These are phyloP conservation scores for Tillandsia fasciculata DNA, from an alignment of 176 grass and related monocot genomes.

Conservation along the genomic window DNA sequence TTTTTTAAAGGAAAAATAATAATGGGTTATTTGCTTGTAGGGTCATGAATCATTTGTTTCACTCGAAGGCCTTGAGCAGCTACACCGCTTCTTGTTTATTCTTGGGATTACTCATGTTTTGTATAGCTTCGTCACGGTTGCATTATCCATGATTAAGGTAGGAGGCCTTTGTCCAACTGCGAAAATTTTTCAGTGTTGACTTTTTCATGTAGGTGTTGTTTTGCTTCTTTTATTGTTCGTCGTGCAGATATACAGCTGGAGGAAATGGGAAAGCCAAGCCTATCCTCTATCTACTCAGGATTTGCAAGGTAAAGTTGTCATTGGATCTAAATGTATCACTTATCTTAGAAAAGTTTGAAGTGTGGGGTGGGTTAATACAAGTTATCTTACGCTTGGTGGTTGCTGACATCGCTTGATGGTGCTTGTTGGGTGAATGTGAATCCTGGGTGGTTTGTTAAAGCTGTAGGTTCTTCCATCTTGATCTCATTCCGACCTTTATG, in stretches of 20 bases:
- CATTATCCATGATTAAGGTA: constrained; percentile 91
- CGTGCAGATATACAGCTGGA: constrained; percentile 94
- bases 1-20: too few relatives aligned
- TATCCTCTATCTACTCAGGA: constrained; percentile 46
- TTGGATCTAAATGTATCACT: neutral
- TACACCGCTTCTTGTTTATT: constrained; percentile 85
- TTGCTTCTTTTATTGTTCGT: neutral
- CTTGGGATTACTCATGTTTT: constrained; percentile 89
- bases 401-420: too few relatives aligned
- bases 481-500: too few relatives aligned
- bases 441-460: too few relatives aligned
- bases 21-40: constrained; percentile 26
- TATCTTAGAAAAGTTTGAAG: too few relatives aligned
- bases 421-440: too few relatives aligned
- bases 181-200: neutral
- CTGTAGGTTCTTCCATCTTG: too few relatives aligned
- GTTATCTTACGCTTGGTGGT: too few relatives aligned
- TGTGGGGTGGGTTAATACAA: too few relatives aligned
- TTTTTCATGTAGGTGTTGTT: neutral
- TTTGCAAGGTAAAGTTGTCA: constrained; percentile 54
- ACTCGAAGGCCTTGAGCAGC: constrained; percentile 76
- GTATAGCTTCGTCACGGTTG: constrained; percentile 86
- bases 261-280: constrained; percentile 75
- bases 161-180: neutral
- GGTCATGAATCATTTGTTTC: constrained; percentile 94